Conservation (phyloP, 2,329 filamentous ascomycete species). For the Curvularia eragrostidis region DNA sequence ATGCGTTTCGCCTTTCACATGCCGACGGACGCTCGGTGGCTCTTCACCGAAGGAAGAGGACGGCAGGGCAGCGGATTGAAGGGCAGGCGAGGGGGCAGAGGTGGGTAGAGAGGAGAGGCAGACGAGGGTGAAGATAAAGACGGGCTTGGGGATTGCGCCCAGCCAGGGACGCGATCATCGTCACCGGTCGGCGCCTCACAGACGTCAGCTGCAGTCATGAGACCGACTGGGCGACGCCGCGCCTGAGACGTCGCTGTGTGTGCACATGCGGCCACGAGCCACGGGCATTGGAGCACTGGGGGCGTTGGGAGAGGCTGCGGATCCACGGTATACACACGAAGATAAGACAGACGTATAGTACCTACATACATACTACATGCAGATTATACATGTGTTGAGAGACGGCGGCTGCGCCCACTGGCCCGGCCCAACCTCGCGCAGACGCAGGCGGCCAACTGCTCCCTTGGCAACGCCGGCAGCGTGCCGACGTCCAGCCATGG, state of each 20-base stretch:
- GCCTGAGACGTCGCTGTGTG: background rate
- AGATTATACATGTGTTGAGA: constrained; percentile 8
- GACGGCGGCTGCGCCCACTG: constrained; percentile 1
- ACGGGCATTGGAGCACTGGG: constrained; percentile 4
- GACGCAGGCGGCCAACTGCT: background rate
- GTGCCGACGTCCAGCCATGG: too few relatives aligned
- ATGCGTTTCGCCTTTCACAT: constrained; percentile 14
- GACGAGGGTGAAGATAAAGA: background rate
- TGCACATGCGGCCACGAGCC: constrained; percentile 15
- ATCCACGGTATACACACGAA: background rate
- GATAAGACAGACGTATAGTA: too few relatives aligned
- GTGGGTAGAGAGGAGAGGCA: background rate
- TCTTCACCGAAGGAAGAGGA: background rate
- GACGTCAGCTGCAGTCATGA: constrained; percentile 3
- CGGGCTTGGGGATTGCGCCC: constrained; percentile 3
- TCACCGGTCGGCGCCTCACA: constrained; percentile 21
- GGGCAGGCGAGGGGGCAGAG: background rate
- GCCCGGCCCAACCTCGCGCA: background rate
- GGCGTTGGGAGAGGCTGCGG: background rate
- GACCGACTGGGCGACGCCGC: too few relatives aligned
- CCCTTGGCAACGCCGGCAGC: background rate
- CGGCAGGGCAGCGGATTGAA: background rate
- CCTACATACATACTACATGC: too few relatives aligned
- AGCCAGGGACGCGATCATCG: constrained; percentile 13
- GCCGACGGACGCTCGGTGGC: constrained; percentile 5